Percentiles rank a stretch among this genome's conserved stretches.
phyloP scores from a whole-genome alignment of 495 filamentous ascomycete genomes.

The Aspergillus taichungensis region DNA sequence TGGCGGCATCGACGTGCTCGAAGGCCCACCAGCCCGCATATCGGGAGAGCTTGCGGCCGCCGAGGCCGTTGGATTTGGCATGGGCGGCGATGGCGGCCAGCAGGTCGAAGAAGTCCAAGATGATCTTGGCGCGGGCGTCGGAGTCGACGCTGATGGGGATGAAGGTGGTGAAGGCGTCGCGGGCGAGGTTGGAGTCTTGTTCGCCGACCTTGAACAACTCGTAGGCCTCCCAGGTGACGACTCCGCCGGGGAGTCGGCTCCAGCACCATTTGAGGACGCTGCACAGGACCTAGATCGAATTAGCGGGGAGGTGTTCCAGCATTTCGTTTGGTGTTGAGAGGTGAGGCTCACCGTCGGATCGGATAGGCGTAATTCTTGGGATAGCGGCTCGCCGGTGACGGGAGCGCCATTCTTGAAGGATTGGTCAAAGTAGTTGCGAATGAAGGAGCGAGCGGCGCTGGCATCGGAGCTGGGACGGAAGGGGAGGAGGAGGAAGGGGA shows the following conservation, averaged over 20 bases:
- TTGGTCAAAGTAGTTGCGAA: constrained; percentile 83
- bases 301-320: neutral
- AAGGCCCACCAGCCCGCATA: constrained; percentile 99
- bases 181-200: constrained; percentile 84
- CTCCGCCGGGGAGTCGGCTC: constrained; percentile 83
- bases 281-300: constrained; percentile 61
- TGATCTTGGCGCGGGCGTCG: constrained; percentile 75
- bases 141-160: constrained; percentile 92
- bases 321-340: neutral
- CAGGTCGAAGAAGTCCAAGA: constrained; percentile 94
- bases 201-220: constrained; percentile 93
- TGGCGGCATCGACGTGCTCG: constrained; percentile 73
- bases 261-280: constrained; percentile 98
- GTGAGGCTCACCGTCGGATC: constrained; percentile 71
- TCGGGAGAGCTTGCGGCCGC: constrained; percentile 86
- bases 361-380: constrained; percentile 82
- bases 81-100: constrained; percentile 74
- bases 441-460: constrained; percentile 80
- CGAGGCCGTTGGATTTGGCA: constrained; percentile 87
- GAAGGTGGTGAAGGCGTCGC: constrained; percentile 91
- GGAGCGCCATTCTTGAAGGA: constrained; percentile 34
- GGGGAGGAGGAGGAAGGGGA: constrained; percentile 89
- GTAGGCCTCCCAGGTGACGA: constrained; percentile 96
- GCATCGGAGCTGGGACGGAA: constrained; percentile 90
- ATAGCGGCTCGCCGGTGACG: constrained; percentile 58